Conservation (phyloP, 148 eudicot genomes). For the Hydrangea macrophylla region DNA sequence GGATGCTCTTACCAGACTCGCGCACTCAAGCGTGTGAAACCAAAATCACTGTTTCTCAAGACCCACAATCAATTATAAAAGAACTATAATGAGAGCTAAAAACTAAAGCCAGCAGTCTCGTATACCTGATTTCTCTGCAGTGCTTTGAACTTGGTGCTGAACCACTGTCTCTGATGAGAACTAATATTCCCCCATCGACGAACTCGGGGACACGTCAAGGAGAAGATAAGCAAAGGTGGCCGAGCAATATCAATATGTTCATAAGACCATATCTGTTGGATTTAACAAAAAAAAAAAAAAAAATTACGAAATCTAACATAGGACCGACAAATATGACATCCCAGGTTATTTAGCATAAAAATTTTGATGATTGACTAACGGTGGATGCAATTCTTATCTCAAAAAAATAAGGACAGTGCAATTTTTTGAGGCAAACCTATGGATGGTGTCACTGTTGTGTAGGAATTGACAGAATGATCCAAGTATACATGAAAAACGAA, state of each 20-base stretch:
- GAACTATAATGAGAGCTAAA: not conserved
- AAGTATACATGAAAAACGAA: no score
- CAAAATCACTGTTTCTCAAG: not conserved
- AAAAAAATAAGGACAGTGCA: not conserved
- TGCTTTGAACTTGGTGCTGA: conserved; percentile 35
- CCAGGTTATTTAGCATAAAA: no score
- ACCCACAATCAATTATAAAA: not conserved
- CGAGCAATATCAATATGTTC: conserved; percentile 68
- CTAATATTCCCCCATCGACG: conserved; percentile 57
- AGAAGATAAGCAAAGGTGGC: conserved; percentile 32
- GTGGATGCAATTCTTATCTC: no score
- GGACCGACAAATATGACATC: no score
- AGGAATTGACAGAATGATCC: no score
- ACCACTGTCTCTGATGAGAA: conserved; percentile 35
- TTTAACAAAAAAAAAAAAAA: not conserved
- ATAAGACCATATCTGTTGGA: conserved; percentile 64
- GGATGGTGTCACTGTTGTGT: no score
- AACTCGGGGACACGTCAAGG: conserved; percentile 46
- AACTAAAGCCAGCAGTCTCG: not conserved
- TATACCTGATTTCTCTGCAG: conserved; percentile 54
- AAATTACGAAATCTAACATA: not conserved
- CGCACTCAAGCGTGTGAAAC: not conserved
- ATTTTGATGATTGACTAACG: no score
- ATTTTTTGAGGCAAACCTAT: no score
- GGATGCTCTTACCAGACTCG: no score